Percentiles rank a stretch among this genome's conserved stretches.
phyloP scores from a whole-genome alignment of 441 rosid species.

The Pelargonium myrrhifolium region DNA sequence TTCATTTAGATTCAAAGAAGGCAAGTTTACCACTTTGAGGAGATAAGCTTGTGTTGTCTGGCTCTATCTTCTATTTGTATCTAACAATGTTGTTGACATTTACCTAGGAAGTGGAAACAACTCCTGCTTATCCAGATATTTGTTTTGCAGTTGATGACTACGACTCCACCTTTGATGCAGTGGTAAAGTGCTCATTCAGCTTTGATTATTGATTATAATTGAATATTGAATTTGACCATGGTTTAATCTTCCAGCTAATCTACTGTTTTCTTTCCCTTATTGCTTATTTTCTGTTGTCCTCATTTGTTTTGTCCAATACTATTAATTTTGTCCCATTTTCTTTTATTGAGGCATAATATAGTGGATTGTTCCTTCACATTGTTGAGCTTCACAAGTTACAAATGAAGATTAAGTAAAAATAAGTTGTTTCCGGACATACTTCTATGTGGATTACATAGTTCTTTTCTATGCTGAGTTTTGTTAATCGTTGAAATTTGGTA shows the following conservation, averaged over 20 bases:
- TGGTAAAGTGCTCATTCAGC: constrained; percentile 37
- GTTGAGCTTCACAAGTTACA: background rate
- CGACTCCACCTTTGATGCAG: constrained; percentile 95
- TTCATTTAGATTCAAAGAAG: constrained; percentile 87
- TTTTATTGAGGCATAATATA: background rate
- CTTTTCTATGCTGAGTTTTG: no score
- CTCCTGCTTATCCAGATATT: constrained; percentile 92
- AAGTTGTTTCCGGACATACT: no score
- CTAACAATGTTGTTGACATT: constrained; percentile 24
- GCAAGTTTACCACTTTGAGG: constrained; percentile 26
- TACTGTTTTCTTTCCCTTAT: no score
- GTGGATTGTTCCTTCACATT: background rate
- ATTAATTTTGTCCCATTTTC: background rate
- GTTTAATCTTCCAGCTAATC: no score
- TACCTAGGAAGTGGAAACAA: constrained; percentile 79
- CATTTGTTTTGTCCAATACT: background rate
- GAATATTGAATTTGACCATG: no score
- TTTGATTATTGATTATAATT: no score
- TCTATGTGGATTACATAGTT: no score
- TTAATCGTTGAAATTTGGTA: no score
- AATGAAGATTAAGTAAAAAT: no score
- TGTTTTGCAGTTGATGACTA: constrained; percentile 93
- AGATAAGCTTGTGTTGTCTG: background rate
- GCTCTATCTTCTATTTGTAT: constrained; percentile 8
- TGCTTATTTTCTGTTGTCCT: background rate